These are phyloP conservation scores for Stereum hirsutum DNA, from an alignment of 1,284 basidiomycete species.

Conservation along the genomic window DNA sequence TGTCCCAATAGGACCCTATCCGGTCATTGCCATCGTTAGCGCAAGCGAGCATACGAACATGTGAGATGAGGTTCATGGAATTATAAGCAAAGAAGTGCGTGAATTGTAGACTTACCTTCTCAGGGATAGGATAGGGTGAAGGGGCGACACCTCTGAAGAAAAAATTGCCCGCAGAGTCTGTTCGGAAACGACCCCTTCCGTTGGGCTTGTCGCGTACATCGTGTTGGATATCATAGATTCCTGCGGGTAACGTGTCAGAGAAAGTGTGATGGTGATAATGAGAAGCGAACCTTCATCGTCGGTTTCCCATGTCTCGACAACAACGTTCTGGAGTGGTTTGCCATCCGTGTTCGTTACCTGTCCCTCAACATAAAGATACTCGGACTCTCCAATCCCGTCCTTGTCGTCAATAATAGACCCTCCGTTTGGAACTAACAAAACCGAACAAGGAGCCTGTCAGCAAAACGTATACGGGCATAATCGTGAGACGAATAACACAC, in stretches of 20 bases:
- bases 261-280: not conserved
- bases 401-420: slow-evolving; percentile 1
- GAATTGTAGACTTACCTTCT: not conserved
- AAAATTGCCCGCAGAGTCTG: not conserved
- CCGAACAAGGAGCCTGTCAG: not conserved
- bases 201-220: slow-evolving; percentile 1
- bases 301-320: slow-evolving; percentile 33
- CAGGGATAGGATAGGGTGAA: not conserved
- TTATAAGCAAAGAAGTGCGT: too few species aligned
- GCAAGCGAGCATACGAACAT: not conserved
- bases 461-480: too few species aligned
- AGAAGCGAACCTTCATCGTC: slow-evolving; percentile 17
- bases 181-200: slow-evolving; percentile 1
- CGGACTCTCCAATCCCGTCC: slow-evolving; percentile 21
- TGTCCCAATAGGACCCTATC: not conserved
- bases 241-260: not conserved
- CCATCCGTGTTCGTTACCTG: slow-evolving; percentile 24
- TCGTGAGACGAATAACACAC: not conserved
- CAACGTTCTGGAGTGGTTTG: slow-evolving; percentile 21
- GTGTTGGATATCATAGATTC: slow-evolving; percentile 1
- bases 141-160: not conserved
- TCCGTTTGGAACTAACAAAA: not conserved
- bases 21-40: not conserved
- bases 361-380: slow-evolving; percentile 29
- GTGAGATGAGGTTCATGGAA: not conserved